phyloP scores from a whole-genome alignment of 805 yeast genomes.

The Candida vartiovaarae region DNA sequence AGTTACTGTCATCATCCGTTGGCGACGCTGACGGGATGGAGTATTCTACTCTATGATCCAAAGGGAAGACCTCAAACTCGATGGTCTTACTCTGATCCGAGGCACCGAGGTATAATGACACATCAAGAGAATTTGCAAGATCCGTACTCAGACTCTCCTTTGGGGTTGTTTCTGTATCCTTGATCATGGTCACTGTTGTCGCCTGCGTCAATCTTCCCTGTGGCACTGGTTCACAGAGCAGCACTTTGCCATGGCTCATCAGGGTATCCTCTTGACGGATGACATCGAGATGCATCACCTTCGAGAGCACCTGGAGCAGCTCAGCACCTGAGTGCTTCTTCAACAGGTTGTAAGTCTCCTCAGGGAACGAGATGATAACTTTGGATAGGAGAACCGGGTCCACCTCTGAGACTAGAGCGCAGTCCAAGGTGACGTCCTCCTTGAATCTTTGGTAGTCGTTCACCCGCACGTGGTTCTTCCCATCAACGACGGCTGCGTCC shows the following conservation, averaged over 20 bases:
- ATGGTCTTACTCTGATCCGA: neutral
- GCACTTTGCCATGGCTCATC: conserved; percentile 33
- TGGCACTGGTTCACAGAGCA: conserved; percentile 64
- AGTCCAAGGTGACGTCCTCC: conserved; percentile 16
- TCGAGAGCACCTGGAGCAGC: conserved; percentile 7
- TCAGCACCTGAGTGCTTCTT: conserved; percentile 12
- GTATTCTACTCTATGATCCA: conserved; percentile 2
- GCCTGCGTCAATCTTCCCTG: conserved; percentile 49
- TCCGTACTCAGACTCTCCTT: neutral
- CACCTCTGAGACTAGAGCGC: conserved; percentile 10
- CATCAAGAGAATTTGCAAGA: conserved; percentile 5
- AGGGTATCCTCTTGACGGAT: conserved; percentile 16
- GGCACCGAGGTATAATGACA: conserved; percentile 12
- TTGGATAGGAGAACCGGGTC: conserved; percentile 12
- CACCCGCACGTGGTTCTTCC: neutral
- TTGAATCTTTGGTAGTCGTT: conserved; percentile 13
- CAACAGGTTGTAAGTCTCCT: conserved; percentile 13
- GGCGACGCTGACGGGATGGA: conserved; percentile 4
- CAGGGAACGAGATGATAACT: conserved; percentile 19
- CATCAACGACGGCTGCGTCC: neutral
- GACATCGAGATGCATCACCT: conserved; percentile 6
- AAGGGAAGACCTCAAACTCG: conserved; percentile 2
- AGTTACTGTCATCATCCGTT: conserved; percentile 39
- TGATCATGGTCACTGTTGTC: conserved; percentile 52
- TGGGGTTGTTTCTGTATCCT: conserved; percentile 10